A percentile compares a stretch with the other conserved stretches of the same genome.
Conservation (phyloP, 139 green algal genomes). For the Ettlia oleoabundans region DNA sequence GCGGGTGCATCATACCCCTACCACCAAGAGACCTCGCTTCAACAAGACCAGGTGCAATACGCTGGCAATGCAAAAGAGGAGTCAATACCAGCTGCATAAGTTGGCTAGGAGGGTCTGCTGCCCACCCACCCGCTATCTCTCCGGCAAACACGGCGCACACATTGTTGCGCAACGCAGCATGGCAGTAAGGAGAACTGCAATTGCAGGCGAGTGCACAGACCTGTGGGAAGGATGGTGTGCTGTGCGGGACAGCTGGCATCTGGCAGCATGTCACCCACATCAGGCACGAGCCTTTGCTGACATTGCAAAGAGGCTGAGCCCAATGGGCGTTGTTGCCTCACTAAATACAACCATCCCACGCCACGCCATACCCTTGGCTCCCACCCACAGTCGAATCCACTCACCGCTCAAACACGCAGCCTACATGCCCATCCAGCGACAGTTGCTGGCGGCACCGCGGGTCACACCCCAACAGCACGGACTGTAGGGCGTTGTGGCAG, state of each 20-base stretch:
- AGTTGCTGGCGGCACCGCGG: background rate
- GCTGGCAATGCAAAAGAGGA: too few relatives aligned
- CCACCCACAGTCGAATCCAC: background rate
- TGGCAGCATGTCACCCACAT: too few relatives aligned
- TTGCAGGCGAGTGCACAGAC: background rate
- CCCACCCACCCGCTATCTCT: slow-evolving; percentile 11
- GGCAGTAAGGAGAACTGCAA: slow-evolving; percentile 15
- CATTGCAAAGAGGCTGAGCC: too few relatives aligned
- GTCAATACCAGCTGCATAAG: background rate
- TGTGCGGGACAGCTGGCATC: too few relatives aligned
- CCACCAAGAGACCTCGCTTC: too few relatives aligned
- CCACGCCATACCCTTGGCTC: too few relatives aligned
- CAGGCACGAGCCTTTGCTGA: too few relatives aligned
- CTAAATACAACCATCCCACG: too few relatives aligned
- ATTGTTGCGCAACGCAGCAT: background rate
- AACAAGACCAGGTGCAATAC: too few relatives aligned
- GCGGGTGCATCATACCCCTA: too few relatives aligned
- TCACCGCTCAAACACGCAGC: slow-evolving; percentile 14
- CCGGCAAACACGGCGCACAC: slow-evolving; percentile 20
- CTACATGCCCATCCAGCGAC: slow-evolving; percentile 12
- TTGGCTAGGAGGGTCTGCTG: background rate
- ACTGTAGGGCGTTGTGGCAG: background rate
- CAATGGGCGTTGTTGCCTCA: too few relatives aligned
- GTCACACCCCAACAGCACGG: background rate
- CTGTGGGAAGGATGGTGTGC: too few relatives aligned